Conservation (phyloP, 345 rosid species). For the Populus davidiana region DNA sequence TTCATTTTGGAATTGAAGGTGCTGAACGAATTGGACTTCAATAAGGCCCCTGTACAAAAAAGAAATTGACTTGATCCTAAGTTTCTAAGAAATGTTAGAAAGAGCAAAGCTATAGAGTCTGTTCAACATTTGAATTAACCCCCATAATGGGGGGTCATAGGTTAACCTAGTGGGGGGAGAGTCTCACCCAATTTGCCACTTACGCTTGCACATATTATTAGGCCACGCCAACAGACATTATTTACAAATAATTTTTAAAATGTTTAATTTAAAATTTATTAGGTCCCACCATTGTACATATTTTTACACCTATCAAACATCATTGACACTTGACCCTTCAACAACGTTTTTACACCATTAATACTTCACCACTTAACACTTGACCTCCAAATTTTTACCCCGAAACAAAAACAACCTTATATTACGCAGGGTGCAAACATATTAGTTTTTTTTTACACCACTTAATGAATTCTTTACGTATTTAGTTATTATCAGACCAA, state of each 20-base stretch:
- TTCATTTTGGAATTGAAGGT: constrained; percentile 52
- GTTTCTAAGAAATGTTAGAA: not conserved
- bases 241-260: not conserved
- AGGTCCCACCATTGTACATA: not conserved
- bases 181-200: not conserved
- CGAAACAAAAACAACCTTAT: not conserved
- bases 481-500: not conserved
- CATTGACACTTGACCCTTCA: not conserved
- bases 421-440: not conserved
- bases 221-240: not conserved
- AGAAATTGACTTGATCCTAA: not conserved
- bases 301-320: not conserved
- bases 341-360: not conserved
- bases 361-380: not conserved
- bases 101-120: not conserved
- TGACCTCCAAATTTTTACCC: not conserved
- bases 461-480: not conserved
- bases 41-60: constrained; percentile 52
- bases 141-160: not conserved
- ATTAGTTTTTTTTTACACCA: not conserved
- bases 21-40: constrained; percentile 78
- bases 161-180: not conserved
- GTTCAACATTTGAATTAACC: not conserved
- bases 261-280: not conserved
- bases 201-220: not conserved